Conservation (phyloP, 805 yeast genomes). For the Wickerhamomyces hampshirensis region DNA sequence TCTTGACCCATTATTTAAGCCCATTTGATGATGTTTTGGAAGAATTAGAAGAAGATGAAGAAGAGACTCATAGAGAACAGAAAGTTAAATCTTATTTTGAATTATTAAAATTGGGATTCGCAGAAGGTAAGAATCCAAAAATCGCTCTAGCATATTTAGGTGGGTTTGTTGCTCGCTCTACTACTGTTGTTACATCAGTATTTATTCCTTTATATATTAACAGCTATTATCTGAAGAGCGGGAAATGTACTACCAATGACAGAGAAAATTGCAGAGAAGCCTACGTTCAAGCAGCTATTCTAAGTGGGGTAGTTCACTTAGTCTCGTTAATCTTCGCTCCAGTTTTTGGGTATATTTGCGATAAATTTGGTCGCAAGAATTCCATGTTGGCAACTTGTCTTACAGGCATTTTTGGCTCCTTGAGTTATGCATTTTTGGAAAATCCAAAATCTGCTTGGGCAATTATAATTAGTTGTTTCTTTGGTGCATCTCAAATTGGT, state of each 20-base stretch:
- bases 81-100: slow-evolving; percentile 30
- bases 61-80: slow-evolving; percentile 9
- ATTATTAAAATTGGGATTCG: slow-evolving; percentile 43
- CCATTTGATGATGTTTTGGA: slow-evolving; percentile 30
- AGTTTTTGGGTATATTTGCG: slow-evolving; percentile 55
- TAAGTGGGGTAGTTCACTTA: slow-evolving; percentile 63
- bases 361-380: slow-evolving; percentile 34
- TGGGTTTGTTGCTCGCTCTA: slow-evolving; percentile 58
- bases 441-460: slow-evolving; percentile 33
- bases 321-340: slow-evolving; percentile 59
- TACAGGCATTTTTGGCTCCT: slow-evolving; percentile 40
- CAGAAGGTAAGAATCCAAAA: slow-evolving; percentile 41
- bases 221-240: slow-evolving; percentile 46
- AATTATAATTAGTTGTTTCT: slow-evolving; percentile 35
- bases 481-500: slow-evolving; percentile 62
- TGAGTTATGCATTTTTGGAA: slow-evolving; percentile 29
- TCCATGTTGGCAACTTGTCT: slow-evolving; percentile 34
- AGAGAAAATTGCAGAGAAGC: slow-evolving; percentile 54
- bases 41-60: slow-evolving; percentile 27
- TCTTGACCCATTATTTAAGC: slow-evolving; percentile 18
- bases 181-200: slow-evolving; percentile 52
- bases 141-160: slow-evolving; percentile 56
- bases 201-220: slow-evolving; percentile 63
- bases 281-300: slow-evolving; percentile 58
- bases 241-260: slow-evolving; percentile 39